Evolutionary conservation across 2,329 filamentous ascomycete species (phyloP).

Genomic region (Ophiostoma perfectum): DNA sequence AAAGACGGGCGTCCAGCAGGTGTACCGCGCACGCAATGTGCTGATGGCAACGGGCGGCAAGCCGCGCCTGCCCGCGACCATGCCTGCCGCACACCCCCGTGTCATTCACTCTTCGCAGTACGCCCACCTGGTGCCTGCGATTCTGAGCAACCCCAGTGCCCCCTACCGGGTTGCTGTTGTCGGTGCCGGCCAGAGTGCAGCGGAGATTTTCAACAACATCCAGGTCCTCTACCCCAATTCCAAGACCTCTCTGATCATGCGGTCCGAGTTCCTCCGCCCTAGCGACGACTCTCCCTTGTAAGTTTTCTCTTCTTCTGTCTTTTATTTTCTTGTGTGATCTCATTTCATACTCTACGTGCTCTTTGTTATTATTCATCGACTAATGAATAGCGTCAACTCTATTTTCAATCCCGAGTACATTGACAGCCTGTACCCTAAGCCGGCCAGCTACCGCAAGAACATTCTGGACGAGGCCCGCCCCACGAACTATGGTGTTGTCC

Average conservation of each 20-base stretch:
- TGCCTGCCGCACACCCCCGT: slow-evolving; percentile 63
- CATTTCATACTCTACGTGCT: not conserved
- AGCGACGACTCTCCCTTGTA: slow-evolving; percentile 96
- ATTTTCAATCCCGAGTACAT: slow-evolving; percentile 89
- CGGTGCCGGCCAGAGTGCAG: slow-evolving; percentile 85
- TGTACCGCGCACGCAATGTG: slow-evolving; percentile 60
- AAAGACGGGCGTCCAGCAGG: slow-evolving; percentile 49
- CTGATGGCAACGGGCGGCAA: slow-evolving; percentile 54
- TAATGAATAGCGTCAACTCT: slow-evolving; percentile 68
- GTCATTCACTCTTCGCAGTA: slow-evolving; percentile 90
- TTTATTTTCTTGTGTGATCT: not conserved
- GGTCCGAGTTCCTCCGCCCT: slow-evolving; percentile 74
- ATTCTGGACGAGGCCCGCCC: slow-evolving; percentile 64
- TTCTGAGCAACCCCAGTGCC: slow-evolving; percentile 51
- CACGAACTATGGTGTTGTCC: slow-evolving; percentile 93
- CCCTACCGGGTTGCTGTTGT: slow-evolving; percentile 76
- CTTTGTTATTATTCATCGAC: not conserved
- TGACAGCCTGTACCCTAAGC: slow-evolving; percentile 66
- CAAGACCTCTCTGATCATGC: slow-evolving; percentile 71
- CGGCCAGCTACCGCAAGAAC: slow-evolving; percentile 55
- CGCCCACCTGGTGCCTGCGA: slow-evolving; percentile 55
- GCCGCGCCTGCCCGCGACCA: slow-evolving; percentile 63
- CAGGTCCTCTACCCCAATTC: slow-evolving; percentile 77
- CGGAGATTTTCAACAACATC: slow-evolving; percentile 91
- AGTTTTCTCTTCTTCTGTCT: slow-evolving; percentile 36